Percentiles rank a stretch among this genome's conserved stretches.
These are phyloP conservation scores for Metschnikowia gelsemii DNA, from an alignment of 805 yeast species.

Conservation along the genomic window DNA sequence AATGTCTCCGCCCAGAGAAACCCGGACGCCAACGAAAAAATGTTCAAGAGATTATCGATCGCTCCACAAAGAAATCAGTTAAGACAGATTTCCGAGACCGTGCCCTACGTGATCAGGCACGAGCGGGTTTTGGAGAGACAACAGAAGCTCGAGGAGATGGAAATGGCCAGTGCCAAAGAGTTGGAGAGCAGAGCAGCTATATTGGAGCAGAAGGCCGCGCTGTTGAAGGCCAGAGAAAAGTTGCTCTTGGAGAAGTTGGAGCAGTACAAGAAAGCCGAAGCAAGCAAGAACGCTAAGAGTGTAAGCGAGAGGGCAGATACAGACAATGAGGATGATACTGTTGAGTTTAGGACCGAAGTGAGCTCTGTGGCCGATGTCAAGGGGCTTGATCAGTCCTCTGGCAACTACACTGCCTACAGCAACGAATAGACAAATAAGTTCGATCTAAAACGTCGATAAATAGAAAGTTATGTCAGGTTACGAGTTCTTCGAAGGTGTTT, in stretches of 20 bases:
- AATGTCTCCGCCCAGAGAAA: constrained; percentile 18
- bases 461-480: no score
- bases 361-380: neutral
- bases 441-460: no score
- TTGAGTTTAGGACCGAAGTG: neutral
- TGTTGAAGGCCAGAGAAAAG: constrained; percentile 65
- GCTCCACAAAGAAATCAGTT: constrained; percentile 59
- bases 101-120: constrained; percentile 79
- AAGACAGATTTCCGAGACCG: constrained; percentile 77
- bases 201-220: constrained; percentile 72
- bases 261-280: constrained; percentile 15
- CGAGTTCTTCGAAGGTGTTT: no score
- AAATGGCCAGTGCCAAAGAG: constrained; percentile 73
- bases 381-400: constrained; percentile 12
- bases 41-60: constrained; percentile 44
- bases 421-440: no score
- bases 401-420: constrained; percentile 20
- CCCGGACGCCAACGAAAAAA: constrained; percentile 22
- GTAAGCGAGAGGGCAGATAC: neutral
- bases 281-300: constrained; percentile 5
- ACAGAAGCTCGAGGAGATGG: constrained; percentile 75
- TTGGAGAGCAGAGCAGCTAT: constrained; percentile 72
- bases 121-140: constrained; percentile 73
- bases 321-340: constrained; percentile 3
- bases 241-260: constrained; percentile 45